Conservation (phyloP, 495 filamentous ascomycete species). For the Talaromyces ruber region DNA sequence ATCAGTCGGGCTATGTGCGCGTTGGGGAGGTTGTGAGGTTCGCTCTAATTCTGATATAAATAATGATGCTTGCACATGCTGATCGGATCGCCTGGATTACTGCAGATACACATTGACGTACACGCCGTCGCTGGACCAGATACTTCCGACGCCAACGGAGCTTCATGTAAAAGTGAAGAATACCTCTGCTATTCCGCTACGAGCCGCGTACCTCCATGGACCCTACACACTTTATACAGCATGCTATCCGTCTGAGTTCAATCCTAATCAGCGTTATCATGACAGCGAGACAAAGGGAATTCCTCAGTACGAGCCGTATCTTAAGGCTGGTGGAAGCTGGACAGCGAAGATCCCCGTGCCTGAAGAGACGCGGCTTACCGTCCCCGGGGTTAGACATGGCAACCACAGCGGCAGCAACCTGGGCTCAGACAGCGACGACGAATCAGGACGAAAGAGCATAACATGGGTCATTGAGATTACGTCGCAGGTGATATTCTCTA, state of each 20-base stretch:
- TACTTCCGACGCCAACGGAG: conserved; percentile 69
- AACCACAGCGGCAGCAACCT: conserved; percentile 6
- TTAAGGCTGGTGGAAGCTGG: conserved; percentile 89
- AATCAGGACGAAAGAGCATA: conserved; percentile 35
- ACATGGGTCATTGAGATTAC: conserved; percentile 90
- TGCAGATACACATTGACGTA: conserved; percentile 83
- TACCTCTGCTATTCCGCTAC: conserved; percentile 78
- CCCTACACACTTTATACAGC: conserved; percentile 86
- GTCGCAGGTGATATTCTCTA: conserved; percentile 87
- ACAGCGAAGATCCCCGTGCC: conserved; percentile 69
- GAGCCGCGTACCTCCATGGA: conserved; percentile 92
- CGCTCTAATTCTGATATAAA: conserved; percentile 3
- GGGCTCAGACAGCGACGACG: conserved; percentile 20
- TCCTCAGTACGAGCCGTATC: conserved; percentile 88
- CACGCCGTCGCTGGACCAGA: conserved; percentile 77
- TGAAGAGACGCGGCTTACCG: conserved; percentile 51
- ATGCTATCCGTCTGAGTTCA: conserved; percentile 70
- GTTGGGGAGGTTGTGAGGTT: conserved; percentile 83
- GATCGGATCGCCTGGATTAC: neutral
- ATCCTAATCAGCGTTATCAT: conserved; percentile 65
- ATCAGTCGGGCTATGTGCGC: conserved; percentile 82
- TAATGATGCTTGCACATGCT: conserved; percentile 8
- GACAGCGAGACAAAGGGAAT: conserved; percentile 51
- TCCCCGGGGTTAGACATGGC: conserved; percentile 9
- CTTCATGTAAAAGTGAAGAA: conserved; percentile 86